Evolutionary conservation across 768 basidiomycete species (phyloP).

Genomic region (Basidioascus undulatus): DNA sequence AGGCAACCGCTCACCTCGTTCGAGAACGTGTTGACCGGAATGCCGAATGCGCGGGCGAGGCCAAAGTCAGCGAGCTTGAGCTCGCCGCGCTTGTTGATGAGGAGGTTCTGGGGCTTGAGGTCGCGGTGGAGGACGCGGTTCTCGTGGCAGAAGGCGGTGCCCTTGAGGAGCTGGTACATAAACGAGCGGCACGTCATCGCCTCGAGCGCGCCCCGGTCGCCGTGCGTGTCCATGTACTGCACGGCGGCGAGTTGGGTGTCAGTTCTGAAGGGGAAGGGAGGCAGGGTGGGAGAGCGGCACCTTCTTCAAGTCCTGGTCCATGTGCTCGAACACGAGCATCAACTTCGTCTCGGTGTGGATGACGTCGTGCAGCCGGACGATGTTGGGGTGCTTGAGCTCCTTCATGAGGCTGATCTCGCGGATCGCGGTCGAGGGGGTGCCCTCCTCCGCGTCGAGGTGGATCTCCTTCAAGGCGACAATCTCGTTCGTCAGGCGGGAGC

Average conservation of each 20-base stretch:
- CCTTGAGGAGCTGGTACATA: constrained; percentile 92
- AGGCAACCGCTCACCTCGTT: constrained; percentile 47
- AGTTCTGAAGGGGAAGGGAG: too few relatives aligned
- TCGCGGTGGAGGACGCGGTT: constrained; percentile 94
- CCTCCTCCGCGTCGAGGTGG: constrained; percentile 96
- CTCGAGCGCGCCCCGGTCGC: constrained; percentile 82
- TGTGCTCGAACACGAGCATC: constrained; percentile 93
- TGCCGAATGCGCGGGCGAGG: constrained; percentile 86
- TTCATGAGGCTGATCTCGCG: constrained; percentile 99
- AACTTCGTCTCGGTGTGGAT: constrained; percentile 97
- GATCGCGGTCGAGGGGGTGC: constrained; percentile 94
- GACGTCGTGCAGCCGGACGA: constrained; percentile 91
- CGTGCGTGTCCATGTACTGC: constrained; percentile 86
- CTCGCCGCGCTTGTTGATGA: constrained; percentile 92
- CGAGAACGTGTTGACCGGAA: constrained; percentile 95
- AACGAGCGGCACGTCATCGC: constrained; percentile 65
- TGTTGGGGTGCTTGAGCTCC: constrained; percentile 95
- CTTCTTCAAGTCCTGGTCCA: constrained; percentile 96
- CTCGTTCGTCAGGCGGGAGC: constrained; percentile 92
- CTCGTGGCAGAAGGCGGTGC: constrained; percentile 94
- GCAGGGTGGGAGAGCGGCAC: too few relatives aligned
- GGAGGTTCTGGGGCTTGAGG: constrained; percentile 90
- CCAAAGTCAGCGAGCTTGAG: constrained; percentile 96
- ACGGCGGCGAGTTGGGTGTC: background rate
- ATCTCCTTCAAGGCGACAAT: constrained; percentile 98